These are phyloP conservation scores for Eurotiales sp. DNA, from an alignment of 2,329 filamentous ascomycete species.

Conservation along the genomic window DNA sequence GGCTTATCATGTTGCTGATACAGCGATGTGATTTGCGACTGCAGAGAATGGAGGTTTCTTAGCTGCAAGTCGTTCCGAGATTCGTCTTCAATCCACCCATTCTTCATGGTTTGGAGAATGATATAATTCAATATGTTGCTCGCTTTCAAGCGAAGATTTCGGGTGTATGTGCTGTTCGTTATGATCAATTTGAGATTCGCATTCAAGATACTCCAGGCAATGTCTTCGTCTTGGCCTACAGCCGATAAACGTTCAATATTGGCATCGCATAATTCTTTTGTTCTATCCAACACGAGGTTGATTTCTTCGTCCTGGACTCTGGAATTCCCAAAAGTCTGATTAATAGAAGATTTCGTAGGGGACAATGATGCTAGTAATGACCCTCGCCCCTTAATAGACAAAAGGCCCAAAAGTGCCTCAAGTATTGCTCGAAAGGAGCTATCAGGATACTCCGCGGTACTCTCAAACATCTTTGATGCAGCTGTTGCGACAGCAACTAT, in stretches of 20 bases:
- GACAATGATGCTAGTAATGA: slow-evolving; percentile 55
- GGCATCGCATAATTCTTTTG: slow-evolving; percentile 67
- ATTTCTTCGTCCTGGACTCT: slow-evolving; percentile 43
- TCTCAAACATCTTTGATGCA: slow-evolving; percentile 81
- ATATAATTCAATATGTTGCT: slow-evolving; percentile 58
- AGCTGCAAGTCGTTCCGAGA: slow-evolving; percentile 62
- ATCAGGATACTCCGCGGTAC: slow-evolving; percentile 85
- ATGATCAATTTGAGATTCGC: slow-evolving; percentile 49
- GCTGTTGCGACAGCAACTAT: slow-evolving; percentile 86
- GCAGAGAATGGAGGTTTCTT: slow-evolving; percentile 66
- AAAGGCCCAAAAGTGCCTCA: slow-evolving; percentile 67
- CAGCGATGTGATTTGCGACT: slow-evolving; percentile 58
- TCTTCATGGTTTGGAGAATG: slow-evolving; percentile 41
- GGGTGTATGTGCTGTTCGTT: slow-evolving; percentile 33
- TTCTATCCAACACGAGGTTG: slow-evolving; percentile 63
- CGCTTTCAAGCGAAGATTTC: slow-evolving; percentile 46
- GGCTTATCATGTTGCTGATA: slow-evolving; percentile 55
- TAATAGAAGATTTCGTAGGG: slow-evolving; percentile 20
- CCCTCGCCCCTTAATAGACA: slow-evolving; percentile 46
- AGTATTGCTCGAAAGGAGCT: slow-evolving; percentile 75
- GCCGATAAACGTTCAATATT: slow-evolving; percentile 72
- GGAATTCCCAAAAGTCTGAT: slow-evolving; percentile 33
- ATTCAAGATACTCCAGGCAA: slow-evolving; percentile 71
- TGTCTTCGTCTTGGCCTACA: slow-evolving; percentile 58
- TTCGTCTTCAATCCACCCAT: slow-evolving; percentile 35